Evolutionary conservation across 2,329 filamentous ascomycete species (phyloP).

Genomic region (Aureobasidium sp.): DNA sequence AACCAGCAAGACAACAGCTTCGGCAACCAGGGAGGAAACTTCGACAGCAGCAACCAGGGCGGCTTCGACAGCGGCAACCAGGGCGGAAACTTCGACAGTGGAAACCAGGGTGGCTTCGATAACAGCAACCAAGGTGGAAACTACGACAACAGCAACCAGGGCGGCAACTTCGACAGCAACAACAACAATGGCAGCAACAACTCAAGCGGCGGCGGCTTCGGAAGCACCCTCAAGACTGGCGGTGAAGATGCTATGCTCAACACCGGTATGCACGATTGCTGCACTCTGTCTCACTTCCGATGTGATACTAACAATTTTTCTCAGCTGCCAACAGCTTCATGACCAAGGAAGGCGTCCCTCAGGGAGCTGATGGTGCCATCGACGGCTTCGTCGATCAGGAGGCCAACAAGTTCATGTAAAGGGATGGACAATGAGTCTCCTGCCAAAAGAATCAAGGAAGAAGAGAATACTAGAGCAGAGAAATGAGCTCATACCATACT

Average conservation of each 20-base stretch:
- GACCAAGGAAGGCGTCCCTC: constrained; percentile 20
- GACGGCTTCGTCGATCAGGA: constrained; percentile 17
- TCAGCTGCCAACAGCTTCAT: constrained; percentile 20
- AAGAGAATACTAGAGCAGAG: neutral
- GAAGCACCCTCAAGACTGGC: constrained; percentile 11
- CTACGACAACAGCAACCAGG: neutral
- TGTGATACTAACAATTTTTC: neutral
- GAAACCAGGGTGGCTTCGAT: neutral
- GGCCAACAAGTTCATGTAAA: constrained; percentile 18
- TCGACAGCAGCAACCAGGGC: constrained; percentile 3
- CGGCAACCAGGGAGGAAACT: neutral
- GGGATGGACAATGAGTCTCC: neutral
- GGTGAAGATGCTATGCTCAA: constrained; percentile 19
- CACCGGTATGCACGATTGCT: constrained; percentile 14
- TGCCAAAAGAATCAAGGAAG: neutral
- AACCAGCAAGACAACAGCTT: constrained; percentile 5
- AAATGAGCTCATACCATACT: neutral
- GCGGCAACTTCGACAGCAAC: neutral
- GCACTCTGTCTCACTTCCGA: neutral
- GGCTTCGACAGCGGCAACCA: constrained; percentile 5
- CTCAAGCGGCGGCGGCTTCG: constrained; percentile 16
- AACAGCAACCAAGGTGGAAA: neutral
- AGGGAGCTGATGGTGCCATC: constrained; percentile 16
- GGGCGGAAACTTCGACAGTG: neutral
- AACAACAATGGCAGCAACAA: neutral